Evolutionary conservation across 192 early-diverging fungal species (phyloP).

Genomic region (Glomus cerebriforme): DNA sequence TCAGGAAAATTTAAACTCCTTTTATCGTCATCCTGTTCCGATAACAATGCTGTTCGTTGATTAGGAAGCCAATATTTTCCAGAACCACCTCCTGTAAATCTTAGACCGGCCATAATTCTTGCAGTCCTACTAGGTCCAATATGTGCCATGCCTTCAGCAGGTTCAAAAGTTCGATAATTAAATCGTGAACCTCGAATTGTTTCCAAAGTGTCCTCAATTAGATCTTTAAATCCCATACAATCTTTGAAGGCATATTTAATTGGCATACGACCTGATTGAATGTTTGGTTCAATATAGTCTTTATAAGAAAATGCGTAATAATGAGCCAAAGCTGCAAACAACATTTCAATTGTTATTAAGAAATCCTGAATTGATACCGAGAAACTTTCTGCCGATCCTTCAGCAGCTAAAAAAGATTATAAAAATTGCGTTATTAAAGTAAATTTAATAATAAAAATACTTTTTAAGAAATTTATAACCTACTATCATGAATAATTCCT

Average conservation of each 20-base stretch:
- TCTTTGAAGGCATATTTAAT: constrained; percentile 80
- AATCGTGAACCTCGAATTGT: constrained; percentile 78
- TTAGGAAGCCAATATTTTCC: constrained; percentile 56
- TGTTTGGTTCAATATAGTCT: constrained; percentile 70
- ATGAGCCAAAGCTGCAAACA: constrained; percentile 77
- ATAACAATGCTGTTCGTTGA: constrained; percentile 2
- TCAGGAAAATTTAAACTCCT: constrained; percentile 42
- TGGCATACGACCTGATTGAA: constrained; percentile 72
- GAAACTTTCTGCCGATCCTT: constrained; percentile 64
- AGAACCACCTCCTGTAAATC: constrained; percentile 53
- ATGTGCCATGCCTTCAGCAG: constrained; percentile 63
- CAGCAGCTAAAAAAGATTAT: constrained; percentile 36
- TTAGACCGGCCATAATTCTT: constrained; percentile 60
- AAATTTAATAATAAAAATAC: background rate
- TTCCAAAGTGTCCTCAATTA: constrained; percentile 77
- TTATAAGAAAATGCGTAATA: constrained; percentile 82
- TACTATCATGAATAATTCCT: constrained; percentile 74
- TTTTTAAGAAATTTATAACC: constrained; percentile 36
- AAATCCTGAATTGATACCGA: constrained; percentile 87
- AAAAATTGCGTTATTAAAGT: background rate
- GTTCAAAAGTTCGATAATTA: constrained; percentile 79
- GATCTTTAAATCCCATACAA: constrained; percentile 80
- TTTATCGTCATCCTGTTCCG: constrained; percentile 20
- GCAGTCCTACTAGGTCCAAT: constrained; percentile 56
- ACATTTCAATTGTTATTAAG: constrained; percentile 91